Conservation (phyloP, 495 filamentous ascomycete genomes). For the Pyronema domesticum region DNA sequence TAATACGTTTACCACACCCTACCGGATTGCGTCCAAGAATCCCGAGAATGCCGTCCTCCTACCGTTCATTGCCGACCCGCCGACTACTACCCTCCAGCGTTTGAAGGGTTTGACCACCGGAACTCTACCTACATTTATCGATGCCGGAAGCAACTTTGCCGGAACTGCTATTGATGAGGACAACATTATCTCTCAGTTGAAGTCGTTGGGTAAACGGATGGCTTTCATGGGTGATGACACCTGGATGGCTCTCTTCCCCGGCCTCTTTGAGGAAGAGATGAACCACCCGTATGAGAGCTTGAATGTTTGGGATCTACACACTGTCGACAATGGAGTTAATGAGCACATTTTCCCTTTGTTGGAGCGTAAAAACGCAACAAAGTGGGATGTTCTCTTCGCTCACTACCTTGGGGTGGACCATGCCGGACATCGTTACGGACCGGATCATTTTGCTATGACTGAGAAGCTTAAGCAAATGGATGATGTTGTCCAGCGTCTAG, state of each 20-base stretch:
- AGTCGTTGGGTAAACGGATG: constrained; percentile 59
- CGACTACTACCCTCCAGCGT: constrained; percentile 79
- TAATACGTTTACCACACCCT: constrained; percentile 67
- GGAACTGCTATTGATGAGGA: constrained; percentile 97
- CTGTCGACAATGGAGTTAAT: constrained; percentile 89
- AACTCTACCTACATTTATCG: constrained; percentile 84
- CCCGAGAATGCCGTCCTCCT: constrained; percentile 74
- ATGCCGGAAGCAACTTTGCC: constrained; percentile 85
- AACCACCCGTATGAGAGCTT: constrained; percentile 85
- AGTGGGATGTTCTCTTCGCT: constrained; percentile 85
- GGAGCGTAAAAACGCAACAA: constrained; percentile 37
- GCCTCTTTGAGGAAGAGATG: constrained; percentile 69
- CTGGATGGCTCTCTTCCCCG: constrained; percentile 83
- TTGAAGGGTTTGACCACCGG: constrained; percentile 91
- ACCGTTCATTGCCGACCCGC: constrained; percentile 94
- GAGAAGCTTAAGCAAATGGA: constrained; percentile 90
- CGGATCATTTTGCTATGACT: constrained; percentile 79
- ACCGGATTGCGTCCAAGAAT: constrained; percentile 53
- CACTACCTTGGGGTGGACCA: constrained; percentile 95
- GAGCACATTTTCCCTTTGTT: constrained; percentile 80
- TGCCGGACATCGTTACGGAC: constrained; percentile 89
- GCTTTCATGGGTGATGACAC: constrained; percentile 95
- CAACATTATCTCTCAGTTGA: constrained; percentile 73
- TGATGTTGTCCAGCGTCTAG: constrained; percentile 49
- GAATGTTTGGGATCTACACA: constrained; percentile 95